Base-by-base conservation (phyloP, 129 eudicot genomes). In the Mikania micrantha region DNA sequence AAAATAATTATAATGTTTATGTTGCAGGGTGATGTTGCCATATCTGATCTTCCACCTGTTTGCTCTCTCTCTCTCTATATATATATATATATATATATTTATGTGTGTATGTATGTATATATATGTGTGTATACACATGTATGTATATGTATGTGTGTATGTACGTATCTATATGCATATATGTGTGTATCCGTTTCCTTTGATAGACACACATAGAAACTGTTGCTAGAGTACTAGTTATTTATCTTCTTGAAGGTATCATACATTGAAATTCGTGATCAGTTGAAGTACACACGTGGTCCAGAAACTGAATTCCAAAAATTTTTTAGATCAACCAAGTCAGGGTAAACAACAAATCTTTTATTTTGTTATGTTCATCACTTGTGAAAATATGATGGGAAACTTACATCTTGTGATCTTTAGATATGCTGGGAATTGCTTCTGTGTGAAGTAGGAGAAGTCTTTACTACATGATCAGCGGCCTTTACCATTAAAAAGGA, bases 291-390 rank as follows among this genome's bases (percentile, higher is more conserved):
- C 58, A 74, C 4, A 67, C 77, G 44, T 54, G 63, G 53, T 44
- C 85, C 92, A 39, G 82, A 80, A 80, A 77, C 88, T 0, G 84
- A 86, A 62, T 86, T 86, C 32, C 85, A 86, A 75, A 86, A 75
- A 40, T 86, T 74, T 59, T 82, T 86, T 53, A 80, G 92, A 77
- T 85, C 92, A 54, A 60, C 80, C 48, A 74, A 80, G 71, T 82
- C 73, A 42, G 91, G 91, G 82, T 67, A 72, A 78, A 57, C 11
- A 10, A 25, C 10, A 3, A 12, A 56, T 27, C 28, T 56, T 13
- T 27, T 11, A 28, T 27, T 15, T 27, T 56, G 62, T 56, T 54
- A 56, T 13, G 62, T 15, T 4, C 21, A 13, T 56, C 4, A 28
- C 62, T 27, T 25, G 27, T 15, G 10, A 56, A 13, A 24, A 40